These are phyloP conservation scores for Theileria parva DNA, from an alignment of 169 alveolate genomes.

Conservation along the genomic window DNA sequence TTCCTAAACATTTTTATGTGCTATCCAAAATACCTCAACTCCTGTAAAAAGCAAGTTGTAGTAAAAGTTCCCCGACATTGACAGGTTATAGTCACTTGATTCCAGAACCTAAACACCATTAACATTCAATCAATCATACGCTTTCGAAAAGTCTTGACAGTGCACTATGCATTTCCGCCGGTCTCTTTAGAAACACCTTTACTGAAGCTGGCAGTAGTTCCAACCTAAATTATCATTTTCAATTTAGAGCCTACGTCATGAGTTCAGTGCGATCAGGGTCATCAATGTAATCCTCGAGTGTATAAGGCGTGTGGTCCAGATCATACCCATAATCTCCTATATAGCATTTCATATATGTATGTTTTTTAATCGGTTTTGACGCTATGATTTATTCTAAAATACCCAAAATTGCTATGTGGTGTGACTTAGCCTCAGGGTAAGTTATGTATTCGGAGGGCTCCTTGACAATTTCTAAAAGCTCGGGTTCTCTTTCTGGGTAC, in stretches of 20 bases:
- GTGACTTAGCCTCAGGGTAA: conserved; percentile 27
- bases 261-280: conserved; percentile 70
- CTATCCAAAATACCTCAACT: conserved; percentile 5
- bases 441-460: conserved; percentile 37
- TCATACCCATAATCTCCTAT: conserved; percentile 77
- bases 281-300: conserved; percentile 77
- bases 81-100: conserved; percentile 30
- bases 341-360: neutral
- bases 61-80: conserved; percentile 37
- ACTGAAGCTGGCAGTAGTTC: conserved; percentile 85
- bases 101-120: conserved; percentile 33
- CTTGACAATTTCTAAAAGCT: conserved; percentile 43
- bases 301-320: conserved; percentile 78
- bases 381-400: conserved; percentile 28
- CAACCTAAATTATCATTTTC: conserved; percentile 55
- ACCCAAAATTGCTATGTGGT: conserved; percentile 58
- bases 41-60: conserved; percentile 27
- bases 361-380: neutral
- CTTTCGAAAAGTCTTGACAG: conserved; percentile 79
- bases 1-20: conserved; percentile 3
- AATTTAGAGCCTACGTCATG: conserved; percentile 28
- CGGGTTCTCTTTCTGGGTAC: conserved; percentile 24
- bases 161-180: conserved; percentile 92
- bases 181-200: conserved; percentile 88
- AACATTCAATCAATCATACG: conserved; percentile 64